Evolutionary conservation across 257 asterid species (phyloP).

Genomic region (Solanum bulbocastanum): DNA sequence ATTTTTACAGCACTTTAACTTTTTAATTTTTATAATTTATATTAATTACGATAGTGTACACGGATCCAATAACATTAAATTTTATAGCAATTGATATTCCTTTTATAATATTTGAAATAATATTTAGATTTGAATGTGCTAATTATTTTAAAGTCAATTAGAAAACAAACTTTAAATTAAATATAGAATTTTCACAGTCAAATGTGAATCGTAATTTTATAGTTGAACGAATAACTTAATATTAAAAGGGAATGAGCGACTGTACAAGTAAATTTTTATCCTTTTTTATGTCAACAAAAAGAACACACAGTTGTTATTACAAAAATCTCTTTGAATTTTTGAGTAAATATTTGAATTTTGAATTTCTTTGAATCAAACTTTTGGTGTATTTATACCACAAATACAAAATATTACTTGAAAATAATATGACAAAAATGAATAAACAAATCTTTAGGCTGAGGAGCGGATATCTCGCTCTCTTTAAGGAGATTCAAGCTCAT

Average conservation of each 20-base stretch:
- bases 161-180: no score
- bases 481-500: no score
- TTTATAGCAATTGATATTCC: not conserved
- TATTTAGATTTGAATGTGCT: not conserved
- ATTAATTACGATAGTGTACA: no score
- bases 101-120: not conserved
- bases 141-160: not conserved
- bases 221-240: not conserved
- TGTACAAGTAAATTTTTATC: not conserved
- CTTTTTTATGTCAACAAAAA: not conserved
- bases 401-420: no score
- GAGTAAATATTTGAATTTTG: not conserved
- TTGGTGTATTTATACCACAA: no score
- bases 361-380: no score
- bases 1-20: not conserved
- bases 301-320: not conserved
- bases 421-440: no score
- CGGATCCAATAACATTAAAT: not conserved
- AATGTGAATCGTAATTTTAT: not conserved
- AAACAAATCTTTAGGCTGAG: no score
- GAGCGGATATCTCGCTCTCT: no score
- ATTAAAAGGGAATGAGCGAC: not conserved
- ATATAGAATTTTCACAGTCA: not conserved
- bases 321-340: no score
- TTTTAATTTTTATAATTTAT: no score